Evolutionary conservation across 768 basidiomycete genomes (phyloP), one percentile per base, ranked within the genome.

Genomic region (Clitopilus hobsonii): DNA sequence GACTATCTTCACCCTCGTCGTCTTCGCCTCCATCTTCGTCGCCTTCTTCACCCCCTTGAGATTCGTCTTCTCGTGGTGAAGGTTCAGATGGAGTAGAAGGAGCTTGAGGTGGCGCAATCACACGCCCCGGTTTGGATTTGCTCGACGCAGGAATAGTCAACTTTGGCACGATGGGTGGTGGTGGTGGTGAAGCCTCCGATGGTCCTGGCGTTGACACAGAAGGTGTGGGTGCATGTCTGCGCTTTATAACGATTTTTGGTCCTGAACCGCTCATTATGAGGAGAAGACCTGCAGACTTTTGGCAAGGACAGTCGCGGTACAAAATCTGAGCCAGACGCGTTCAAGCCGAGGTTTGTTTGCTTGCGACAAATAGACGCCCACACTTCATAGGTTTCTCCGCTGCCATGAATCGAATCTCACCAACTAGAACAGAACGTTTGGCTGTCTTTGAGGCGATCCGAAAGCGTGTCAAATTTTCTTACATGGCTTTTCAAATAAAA

Each of bases 1-100:
- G 75, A 38, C 73, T 76, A 24, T 65, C 66, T 3, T 57, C 57
- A 14, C 50, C 58, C 26, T 59, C 57, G 7, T 71, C 66, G 3
- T 70, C 67, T 38, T 65, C 67, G 51, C 22, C 41, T 4, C 18
- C 41, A 5, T 23, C 41, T 11, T 3, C 58, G n/a, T 59, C 57
- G 5, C 69, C 66, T 2, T 70, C 67, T 45, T 65, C 67, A 52
- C 22, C 41, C 8, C 14, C 41, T 20, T 23, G 18, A 70, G 30
- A 74, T 66, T 32, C 66, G 47, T 25, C 61, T 56, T 54, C 57
- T 60, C 50, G 57, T 53, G 38, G 41, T 49, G 38, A 18, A 38
- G 20, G 23, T 23, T 45, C 41, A 20, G 11, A 8, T 3, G 41
- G 41, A 45, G 41, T 18, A 4, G 11, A 8, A 3, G 41, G 8